A percentile compares a stretch with the other conserved stretches of the same genome.
Evolutionary conservation across 2,329 filamentous ascomycete genomes (phyloP).

Genomic region (Corinectria fuckeliana): DNA sequence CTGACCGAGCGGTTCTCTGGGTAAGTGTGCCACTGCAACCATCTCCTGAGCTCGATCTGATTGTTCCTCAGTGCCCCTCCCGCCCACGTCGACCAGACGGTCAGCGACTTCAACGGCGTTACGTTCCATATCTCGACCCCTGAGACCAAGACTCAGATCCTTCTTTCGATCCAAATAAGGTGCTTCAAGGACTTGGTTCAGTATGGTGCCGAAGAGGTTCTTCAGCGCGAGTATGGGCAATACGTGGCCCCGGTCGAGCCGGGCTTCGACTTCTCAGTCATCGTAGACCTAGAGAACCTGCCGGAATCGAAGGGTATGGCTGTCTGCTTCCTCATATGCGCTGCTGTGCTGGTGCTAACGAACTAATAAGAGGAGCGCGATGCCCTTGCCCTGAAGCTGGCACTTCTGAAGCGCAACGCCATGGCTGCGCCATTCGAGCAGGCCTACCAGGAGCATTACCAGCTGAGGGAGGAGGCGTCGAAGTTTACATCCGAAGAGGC

Average conservation of each 20-base stretch:
- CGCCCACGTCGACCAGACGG: slow-evolving; percentile 93
- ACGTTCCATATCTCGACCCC: slow-evolving; percentile 98
- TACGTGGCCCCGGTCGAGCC: slow-evolving; percentile 88
- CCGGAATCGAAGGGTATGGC: slow-evolving; percentile 75
- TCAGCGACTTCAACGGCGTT: slow-evolving; percentile 98
- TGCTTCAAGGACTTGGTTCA: slow-evolving; percentile 92
- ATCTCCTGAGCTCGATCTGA: slow-evolving; percentile 41
- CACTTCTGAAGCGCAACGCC: slow-evolving; percentile 93
- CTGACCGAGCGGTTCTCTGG: slow-evolving; percentile 93
- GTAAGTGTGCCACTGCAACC: slow-evolving; percentile 53
- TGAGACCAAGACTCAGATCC: slow-evolving; percentile 90
- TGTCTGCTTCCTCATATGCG: neutral
- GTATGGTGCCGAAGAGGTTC: slow-evolving; percentile 90
- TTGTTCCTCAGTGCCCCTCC: slow-evolving; percentile 73
- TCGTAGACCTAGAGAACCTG: slow-evolving; percentile 86
- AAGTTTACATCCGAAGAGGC: slow-evolving; percentile 94
- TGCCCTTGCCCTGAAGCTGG: slow-evolving; percentile 84
- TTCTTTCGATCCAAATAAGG: slow-evolving; percentile 92
- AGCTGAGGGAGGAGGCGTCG: slow-evolving; percentile 84
- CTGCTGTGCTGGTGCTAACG: slow-evolving; percentile 19
- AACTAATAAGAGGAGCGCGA: slow-evolving; percentile 73
- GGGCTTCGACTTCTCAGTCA: slow-evolving; percentile 95
- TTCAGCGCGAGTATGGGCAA: slow-evolving; percentile 91
- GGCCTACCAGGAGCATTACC: slow-evolving; percentile 91
- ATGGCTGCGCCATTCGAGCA: slow-evolving; percentile 99